Evolutionary conservation across 208 protist genomes (phyloP).

Genomic region (Trypanosoma rangeli): DNA sequence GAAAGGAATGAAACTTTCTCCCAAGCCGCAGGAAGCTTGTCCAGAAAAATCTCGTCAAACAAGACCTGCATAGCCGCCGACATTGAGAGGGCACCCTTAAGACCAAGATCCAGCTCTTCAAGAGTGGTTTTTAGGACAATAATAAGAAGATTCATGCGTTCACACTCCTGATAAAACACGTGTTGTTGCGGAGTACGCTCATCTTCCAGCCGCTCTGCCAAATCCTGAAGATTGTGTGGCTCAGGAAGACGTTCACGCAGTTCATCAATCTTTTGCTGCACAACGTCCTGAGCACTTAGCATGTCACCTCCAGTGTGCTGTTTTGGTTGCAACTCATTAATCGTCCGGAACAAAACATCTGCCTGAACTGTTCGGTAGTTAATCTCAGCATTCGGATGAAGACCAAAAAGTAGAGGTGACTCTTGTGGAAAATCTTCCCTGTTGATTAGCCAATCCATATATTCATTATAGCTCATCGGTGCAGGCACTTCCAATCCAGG

Average conservation of each 20-base stretch:
- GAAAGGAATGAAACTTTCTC: slow-evolving; percentile 96
- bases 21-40: slow-evolving; percentile 95
- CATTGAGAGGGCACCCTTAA: slow-evolving; percentile 95
- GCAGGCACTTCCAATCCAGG: slow-evolving; percentile 90
- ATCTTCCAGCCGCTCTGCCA: slow-evolving; percentile 93
- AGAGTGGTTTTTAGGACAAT: slow-evolving; percentile 90
- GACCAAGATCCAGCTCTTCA: slow-evolving; percentile 96
- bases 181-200: slow-evolving; percentile 97
- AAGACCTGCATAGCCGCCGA: slow-evolving; percentile 90
- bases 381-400: slow-evolving; percentile 99
- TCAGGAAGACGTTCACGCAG: slow-evolving; percentile 91
- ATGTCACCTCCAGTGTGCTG: slow-evolving; percentile 86
- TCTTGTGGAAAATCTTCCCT: slow-evolving; percentile 92
- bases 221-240: slow-evolving; percentile 90
- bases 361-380: slow-evolving; percentile 96
- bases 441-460: slow-evolving; percentile 94
- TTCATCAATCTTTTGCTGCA: slow-evolving; percentile 92
- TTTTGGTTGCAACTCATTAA: slow-evolving; percentile 97
- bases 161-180: slow-evolving; percentile 98
- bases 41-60: slow-evolving; percentile 92
- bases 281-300: slow-evolving; percentile 89
- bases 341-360: slow-evolving; percentile 95
- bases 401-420: slow-evolving; percentile 96
- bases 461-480: slow-evolving; percentile 92
- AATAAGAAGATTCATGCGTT: slow-evolving; percentile 97